phyloP scores from a whole-genome alignment of 371 early-diverging fungal genomes.

The Parasitella parasitica region DNA sequence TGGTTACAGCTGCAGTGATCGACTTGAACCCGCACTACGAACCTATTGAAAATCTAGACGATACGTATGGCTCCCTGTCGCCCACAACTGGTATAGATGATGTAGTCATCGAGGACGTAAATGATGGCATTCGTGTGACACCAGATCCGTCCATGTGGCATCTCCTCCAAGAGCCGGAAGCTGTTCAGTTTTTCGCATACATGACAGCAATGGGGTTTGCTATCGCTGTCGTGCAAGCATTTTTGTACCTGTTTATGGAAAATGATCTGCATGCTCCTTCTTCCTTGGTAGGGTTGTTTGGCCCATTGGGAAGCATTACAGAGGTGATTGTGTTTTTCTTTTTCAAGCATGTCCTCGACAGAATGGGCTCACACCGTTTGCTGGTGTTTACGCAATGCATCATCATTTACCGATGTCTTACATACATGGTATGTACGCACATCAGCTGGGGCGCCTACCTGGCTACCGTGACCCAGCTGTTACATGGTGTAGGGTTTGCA shows the following conservation, averaged over 20 bases:
- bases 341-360: constrained; percentile 28
- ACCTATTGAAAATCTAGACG: neutral
- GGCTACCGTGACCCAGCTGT: constrained; percentile 24
- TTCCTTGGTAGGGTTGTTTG: constrained; percentile 29
- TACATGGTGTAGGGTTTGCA: constrained; percentile 35
- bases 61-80: constrained; percentile 4
- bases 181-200: constrained; percentile 26
- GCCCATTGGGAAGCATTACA: constrained; percentile 34
- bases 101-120: neutral
- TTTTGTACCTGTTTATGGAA: constrained; percentile 32
- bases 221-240: constrained; percentile 30
- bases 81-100: neutral
- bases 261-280: constrained; percentile 32
- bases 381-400: constrained; percentile 25
- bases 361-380: constrained; percentile 29
- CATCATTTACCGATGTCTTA: constrained; percentile 22
- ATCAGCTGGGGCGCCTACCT: constrained; percentile 23
- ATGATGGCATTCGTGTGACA: neutral
- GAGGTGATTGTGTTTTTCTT: constrained; percentile 38
- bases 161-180: constrained; percentile 19
- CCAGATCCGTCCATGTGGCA: constrained; percentile 21
- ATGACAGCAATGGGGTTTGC: constrained; percentile 25
- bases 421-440: constrained; percentile 20
- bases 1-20: constrained; percentile 10
- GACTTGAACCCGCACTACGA: constrained; percentile 14